phyloP scores from a whole-genome alignment of 140 eudicot genomes.

The Anethum foeniculum region DNA sequence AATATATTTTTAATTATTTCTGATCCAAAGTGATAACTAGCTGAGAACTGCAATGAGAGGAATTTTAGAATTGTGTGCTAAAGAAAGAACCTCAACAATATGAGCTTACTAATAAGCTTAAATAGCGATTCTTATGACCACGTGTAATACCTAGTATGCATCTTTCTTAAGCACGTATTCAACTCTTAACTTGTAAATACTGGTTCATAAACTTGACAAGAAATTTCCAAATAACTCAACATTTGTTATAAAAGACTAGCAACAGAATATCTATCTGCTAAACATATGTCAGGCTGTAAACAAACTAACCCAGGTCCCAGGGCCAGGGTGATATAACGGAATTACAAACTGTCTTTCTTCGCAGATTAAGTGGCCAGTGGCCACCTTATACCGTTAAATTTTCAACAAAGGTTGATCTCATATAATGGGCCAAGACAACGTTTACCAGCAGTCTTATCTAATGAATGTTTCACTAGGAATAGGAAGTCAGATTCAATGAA shows the following conservation, averaged over 20 bases:
- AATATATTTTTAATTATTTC: too few relatives aligned
- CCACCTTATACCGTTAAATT: not conserved
- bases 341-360: not conserved
- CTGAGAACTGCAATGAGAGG: too few relatives aligned
- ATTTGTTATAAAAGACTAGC: not conserved
- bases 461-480: not conserved
- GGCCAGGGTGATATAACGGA: not conserved
- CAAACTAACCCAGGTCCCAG: not conserved
- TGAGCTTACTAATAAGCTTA: not conserved
- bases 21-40: too few relatives aligned
- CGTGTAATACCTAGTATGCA: too few relatives aligned
- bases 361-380: not conserved
- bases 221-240: not conserved
- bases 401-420: not conserved
- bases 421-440: not conserved
- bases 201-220: not conserved
- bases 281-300: not conserved
- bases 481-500: not conserved
- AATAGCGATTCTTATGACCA: too few relatives aligned
- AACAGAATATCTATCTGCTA: not conserved
- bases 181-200: not conserved
- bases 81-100: too few relatives aligned
- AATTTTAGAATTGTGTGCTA: too few relatives aligned
- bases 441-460: not conserved
- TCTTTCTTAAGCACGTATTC: not conserved